Base-by-base conservation (phyloP, 106 monocot genomes). In the Acorus gramineus region DNA sequence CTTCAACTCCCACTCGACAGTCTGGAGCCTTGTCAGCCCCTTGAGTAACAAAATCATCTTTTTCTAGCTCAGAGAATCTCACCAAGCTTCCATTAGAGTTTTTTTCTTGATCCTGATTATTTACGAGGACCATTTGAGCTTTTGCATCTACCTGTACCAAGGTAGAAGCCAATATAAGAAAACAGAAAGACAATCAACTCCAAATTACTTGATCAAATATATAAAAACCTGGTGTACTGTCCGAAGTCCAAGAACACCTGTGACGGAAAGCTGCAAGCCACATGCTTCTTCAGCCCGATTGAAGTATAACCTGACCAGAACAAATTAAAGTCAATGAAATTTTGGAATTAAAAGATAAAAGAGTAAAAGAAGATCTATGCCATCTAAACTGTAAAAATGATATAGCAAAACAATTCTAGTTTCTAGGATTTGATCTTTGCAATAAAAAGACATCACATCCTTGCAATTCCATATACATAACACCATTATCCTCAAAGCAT, bases 211-310 rank as follows among this genome's bases (percentile, higher is more conserved):
- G 44, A 63, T 61, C 72, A 9, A 65, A 51, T 10, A n/a, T 3
- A 55, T 58, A 55, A 64, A 7, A 53, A 98, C 96, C 96, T 96
- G 96, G 70, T 96, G 80, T 52, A 85, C 60, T 54, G 96, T 98
- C 4, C 91, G 80, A 65, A 82, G 88, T 42, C 96, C 96, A 79
- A 91, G 91, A 71, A 79, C 80, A 42, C 96, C 96, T 44, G 77
- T 98, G 71, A 91, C 68, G 53, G 69, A 83, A 66, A 91, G 72
- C 57, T 83, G 71, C 71, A 88, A 53, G 51, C 79, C 85, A 74
- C 85, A 88, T 68, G 85, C 78, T 71, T 74, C 76, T 66, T 91
- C 77, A 51, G 91, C 84, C 69, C 6, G 10, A 52, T 56, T 56
- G 49, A 98, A 66, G 88, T 91, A 83, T 49, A 80, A 63, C 64